A percentile compares a stretch with the other conserved stretches of the same genome.
phyloP scores from a whole-genome alignment of 73 alveolate species.

The Urostyla sp. region DNA sequence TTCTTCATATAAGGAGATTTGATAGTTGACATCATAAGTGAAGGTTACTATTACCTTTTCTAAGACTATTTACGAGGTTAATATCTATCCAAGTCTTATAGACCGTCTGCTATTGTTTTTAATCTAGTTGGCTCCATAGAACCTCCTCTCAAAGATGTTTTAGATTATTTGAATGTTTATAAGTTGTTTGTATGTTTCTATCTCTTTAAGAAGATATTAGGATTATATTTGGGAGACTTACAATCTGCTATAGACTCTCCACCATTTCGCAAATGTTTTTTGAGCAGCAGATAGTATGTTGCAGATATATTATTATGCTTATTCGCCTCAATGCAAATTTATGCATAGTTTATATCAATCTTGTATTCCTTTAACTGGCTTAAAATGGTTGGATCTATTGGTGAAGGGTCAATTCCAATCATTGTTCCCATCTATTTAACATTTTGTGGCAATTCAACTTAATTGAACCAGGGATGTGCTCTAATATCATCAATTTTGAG shows the following conservation, averaged over 20 bases:
- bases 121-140: constrained; percentile 33
- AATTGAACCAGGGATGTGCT: constrained; percentile 92
- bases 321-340: constrained; percentile 82
- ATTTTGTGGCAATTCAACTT: constrained; percentile 40
- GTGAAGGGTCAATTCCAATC: constrained; percentile 68
- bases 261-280: constrained; percentile 82
- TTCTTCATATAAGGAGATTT: no score
- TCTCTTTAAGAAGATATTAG: constrained; percentile 24
- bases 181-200: constrained; percentile 21
- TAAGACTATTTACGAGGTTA: not conserved
- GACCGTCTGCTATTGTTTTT: constrained; percentile 44
- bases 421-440: constrained; percentile 67
- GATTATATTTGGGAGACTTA: constrained; percentile 49
- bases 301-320: constrained; percentile 94
- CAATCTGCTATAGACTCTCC: constrained; percentile 67
- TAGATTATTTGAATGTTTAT: not conserved
- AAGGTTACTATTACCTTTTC: no score
- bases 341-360: constrained; percentile 67
- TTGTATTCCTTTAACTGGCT: constrained; percentile 45
- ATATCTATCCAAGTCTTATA: constrained; percentile 41
- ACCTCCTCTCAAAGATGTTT: constrained; percentile 24
- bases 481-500: constrained; percentile 80
- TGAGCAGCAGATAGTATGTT: constrained; percentile 87
- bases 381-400: constrained; percentile 66
- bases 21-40: no score